A percentile compares a stretch with the other conserved stretches of the same genome.
These are phyloP conservation scores for Bertia moriformis DNA, from an alignment of 2,329 filamentous ascomycete species.

Conservation along the genomic window DNA sequence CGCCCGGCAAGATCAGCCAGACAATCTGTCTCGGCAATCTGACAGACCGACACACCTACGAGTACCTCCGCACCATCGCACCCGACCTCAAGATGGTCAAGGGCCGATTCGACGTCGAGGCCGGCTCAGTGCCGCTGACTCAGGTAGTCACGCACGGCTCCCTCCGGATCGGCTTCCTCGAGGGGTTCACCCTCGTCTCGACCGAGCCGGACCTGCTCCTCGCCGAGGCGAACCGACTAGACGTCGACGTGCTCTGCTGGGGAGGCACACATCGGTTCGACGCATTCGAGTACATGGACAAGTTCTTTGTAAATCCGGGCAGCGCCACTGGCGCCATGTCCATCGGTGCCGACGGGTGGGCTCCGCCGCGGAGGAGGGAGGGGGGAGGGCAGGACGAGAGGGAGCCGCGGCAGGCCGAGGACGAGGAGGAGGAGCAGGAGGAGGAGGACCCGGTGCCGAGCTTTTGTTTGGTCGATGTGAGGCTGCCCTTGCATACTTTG, in stretches of 20 bases:
- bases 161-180: constrained; percentile 51
- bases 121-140: constrained; percentile 47
- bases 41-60: constrained; percentile 67
- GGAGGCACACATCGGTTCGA: constrained; percentile 56
- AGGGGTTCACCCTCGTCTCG: constrained; percentile 55
- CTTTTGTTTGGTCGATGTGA: constrained; percentile 94
- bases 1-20: constrained; percentile 70
- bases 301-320: constrained; percentile 59
- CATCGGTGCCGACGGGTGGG: constrained; percentile 42
- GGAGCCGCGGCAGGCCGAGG: background rate
- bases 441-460: constrained; percentile 74
- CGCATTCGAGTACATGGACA: constrained; percentile 61
- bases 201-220: constrained; percentile 52
- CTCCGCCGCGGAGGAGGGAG: no score
- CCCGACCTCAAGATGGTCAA: constrained; percentile 60
- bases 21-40: constrained; percentile 69
- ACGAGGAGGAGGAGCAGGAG: background rate
- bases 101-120: constrained; percentile 53
- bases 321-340: constrained; percentile 51
- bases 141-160: constrained; percentile 53
- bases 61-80: constrained; percentile 62
- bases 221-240: constrained; percentile 53
- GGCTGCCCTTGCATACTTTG: background rate
- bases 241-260: constrained; percentile 57
- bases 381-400: constrained; percentile 21